These are phyloP conservation scores for Aspergillus mulundensis DNA, from an alignment of 495 filamentous ascomycete species.

Conservation along the genomic window DNA sequence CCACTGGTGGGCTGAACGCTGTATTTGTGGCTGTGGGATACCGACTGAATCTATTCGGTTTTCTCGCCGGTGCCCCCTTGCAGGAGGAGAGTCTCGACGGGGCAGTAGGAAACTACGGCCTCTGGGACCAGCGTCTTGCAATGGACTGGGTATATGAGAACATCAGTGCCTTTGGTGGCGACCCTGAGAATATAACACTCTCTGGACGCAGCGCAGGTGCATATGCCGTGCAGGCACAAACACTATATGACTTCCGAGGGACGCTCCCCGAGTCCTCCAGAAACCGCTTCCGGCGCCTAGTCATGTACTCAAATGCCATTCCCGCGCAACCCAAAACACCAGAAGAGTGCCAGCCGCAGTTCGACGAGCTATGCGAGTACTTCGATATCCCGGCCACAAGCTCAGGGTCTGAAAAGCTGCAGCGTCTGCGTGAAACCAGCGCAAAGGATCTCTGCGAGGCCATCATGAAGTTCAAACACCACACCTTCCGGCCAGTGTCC, in stretches of 20 bases:
- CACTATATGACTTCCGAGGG: slow-evolving; percentile 40
- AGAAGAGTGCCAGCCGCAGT: slow-evolving; percentile 41
- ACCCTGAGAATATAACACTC: slow-evolving; percentile 55
- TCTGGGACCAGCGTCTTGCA: slow-evolving; percentile 55
- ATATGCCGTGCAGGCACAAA: slow-evolving; percentile 49
- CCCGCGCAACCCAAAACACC: slow-evolving; percentile 43
- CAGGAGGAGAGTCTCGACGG: slow-evolving; percentile 38
- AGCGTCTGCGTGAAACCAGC: slow-evolving; percentile 29
- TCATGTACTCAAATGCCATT: slow-evolving; percentile 48
- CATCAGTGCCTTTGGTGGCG: slow-evolving; percentile 53
- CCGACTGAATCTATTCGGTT: slow-evolving; percentile 58
- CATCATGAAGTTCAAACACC: slow-evolving; percentile 29
- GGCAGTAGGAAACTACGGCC: slow-evolving; percentile 54
- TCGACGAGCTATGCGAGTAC: slow-evolving; percentile 42
- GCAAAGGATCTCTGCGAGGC: slow-evolving; percentile 29
- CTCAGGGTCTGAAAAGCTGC: slow-evolving; percentile 32
- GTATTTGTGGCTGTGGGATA: slow-evolving; percentile 59
- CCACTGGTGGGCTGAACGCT: slow-evolving; percentile 42
- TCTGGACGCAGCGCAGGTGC: slow-evolving; percentile 59
- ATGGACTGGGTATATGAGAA: slow-evolving; percentile 58
- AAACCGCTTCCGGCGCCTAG: slow-evolving; percentile 30
- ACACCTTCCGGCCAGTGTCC: slow-evolving; percentile 44
- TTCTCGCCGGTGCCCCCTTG: slow-evolving; percentile 45
- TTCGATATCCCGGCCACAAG: slow-evolving; percentile 29
- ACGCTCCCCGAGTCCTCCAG: slow-evolving; percentile 14